Base-by-base conservation (phyloP, 768 basidiomycete genomes). In the Cystobasidium ongulense region DNA sequence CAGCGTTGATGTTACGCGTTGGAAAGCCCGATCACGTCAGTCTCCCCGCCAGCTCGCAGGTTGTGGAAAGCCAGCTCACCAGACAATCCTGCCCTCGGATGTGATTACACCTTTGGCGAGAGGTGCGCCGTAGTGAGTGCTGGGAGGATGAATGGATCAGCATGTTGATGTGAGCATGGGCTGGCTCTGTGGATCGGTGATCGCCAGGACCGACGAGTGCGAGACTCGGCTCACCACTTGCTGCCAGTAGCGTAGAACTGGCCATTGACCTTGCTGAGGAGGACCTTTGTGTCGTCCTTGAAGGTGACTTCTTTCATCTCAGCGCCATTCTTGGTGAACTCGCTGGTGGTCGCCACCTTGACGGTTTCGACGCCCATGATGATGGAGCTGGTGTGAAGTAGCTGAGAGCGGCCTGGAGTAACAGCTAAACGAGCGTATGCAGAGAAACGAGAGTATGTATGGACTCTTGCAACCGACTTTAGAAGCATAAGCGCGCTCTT, bases 301-400 rank as follows among this genome's bases (percentile, higher is more conserved):
- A 71, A 71, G n/a, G 25, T 52, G 29, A 71, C 33, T 54, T 71
- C 68, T 35, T 71, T 71, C 68, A 71, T 71, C 23, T 31, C 35
- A 21, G 21, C 46, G 46, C 46, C 29, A 43, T 71, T 53, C 23
- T 71, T 71, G 54, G 52, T 52, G 53, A 71, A 43, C 29, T 71
- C 68, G 25, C 52, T 21, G 11, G 23, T 71, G 52, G 52, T 54
- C 10, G 52, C 68, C 33, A 71, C 68, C 54, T 71, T 71, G 53
- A 71, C 41, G 10, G 25, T 57, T 17, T 71, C 68, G 17, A 59
- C 23, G 15, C 27, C 68, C 68, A 71, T 71, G 10, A 21, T 59
- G 57, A 4, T 5, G 11, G 5, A 4, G 57, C 38, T 68, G 17
- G 66, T 41, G 25, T 39, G 38, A 11, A 50, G 53, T 11, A 31